Evolutionary conservation across 2,329 filamentous ascomycete species (phyloP).

Genomic region (Trichophaea hybrida): DNA sequence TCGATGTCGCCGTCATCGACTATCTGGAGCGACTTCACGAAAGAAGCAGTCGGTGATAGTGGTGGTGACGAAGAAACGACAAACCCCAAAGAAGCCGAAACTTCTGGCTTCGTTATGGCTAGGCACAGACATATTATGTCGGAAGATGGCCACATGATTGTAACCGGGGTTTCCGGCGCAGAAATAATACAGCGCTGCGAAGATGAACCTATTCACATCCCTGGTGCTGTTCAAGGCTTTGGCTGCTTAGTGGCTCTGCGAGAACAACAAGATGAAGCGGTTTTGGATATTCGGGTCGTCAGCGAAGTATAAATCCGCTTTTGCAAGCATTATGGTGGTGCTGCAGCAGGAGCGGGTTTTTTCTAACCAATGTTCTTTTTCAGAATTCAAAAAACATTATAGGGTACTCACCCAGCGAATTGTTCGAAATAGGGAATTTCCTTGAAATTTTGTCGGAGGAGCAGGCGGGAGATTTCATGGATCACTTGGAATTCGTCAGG

Average conservation of each 20-base stretch:
- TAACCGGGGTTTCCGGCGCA: conserved; percentile 57
- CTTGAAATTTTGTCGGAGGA: conserved; percentile 74
- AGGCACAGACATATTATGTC: conserved; percentile 68
- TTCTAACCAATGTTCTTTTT: conserved; percentile 38
- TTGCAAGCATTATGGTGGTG: no score
- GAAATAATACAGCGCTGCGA: conserved; percentile 64
- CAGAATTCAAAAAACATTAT: conserved; percentile 62
- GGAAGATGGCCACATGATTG: conserved; percentile 64
- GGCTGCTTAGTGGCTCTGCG: conserved; percentile 61
- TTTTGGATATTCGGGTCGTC: conserved; percentile 22
- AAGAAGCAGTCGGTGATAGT: neutral
- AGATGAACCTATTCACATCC: conserved; percentile 80
- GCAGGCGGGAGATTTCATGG: conserved; percentile 66
- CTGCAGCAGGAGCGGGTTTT: conserved; percentile 39
- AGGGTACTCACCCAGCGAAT: conserved; percentile 59
- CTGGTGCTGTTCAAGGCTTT: conserved; percentile 68
- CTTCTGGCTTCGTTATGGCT: conserved; percentile 42
- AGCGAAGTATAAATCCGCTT: conserved; percentile 23
- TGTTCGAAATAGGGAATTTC: conserved; percentile 63
- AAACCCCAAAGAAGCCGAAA: neutral
- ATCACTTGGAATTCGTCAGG: conserved; percentile 76
- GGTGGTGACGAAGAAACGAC: neutral
- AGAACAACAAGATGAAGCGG: conserved; percentile 33
- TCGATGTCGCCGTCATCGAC: neutral
- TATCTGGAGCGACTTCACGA: neutral